Evolutionary conservation across 2,329 filamentous ascomycete species (phyloP), one percentile per base, ranked within the genome.

Genomic region (Periconia sp.): DNA sequence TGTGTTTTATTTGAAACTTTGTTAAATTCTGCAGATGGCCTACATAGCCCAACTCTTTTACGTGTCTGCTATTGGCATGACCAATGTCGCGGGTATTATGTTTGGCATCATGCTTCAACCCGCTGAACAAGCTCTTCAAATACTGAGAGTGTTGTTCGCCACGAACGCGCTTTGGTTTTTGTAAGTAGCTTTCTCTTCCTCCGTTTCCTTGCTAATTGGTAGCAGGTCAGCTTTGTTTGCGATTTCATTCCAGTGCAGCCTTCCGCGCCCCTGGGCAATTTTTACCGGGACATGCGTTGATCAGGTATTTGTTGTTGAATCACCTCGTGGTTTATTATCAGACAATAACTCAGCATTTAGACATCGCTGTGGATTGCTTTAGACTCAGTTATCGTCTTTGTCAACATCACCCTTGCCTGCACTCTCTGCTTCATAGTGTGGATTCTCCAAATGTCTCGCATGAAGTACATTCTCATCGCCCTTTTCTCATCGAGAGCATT

Each of bases 41-140:
- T 52, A 52, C 30, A 44, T 44, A 27, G 41, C 50, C 15, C 37
- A 48, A 11, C 35, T 52, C 19, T 20, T 52, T 7, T 52, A 52
- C 35, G 11, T 52, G 20, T 14, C 20, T 19, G 37, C 50, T 11
- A 47, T 52, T 33, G 11, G 6, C 42, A 14, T 37, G 9, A 37
- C 50, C 33, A 52, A 52, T 6, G 33, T 14, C 14, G 31, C 45
- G 18, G 17, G n/a, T 2, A 17, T 47, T 6, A 10, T 47, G 8
- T 47, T 47, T n/a, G 45, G n/a, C 11, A 20, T 47, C 3, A 47
- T 37, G 31, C 45, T 47, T 10, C 10, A 47, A n/a, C 33, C 33
- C 3, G 15, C 11, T n/a, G 11, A 5, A 14, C 3, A 13, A 14
- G 11, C 33, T 11, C 33, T 37, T 11, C 33, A n/a, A 13, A 37